Conservation (phyloP, 2,329 filamentous ascomycete genomes). For the Amphichorda felina region DNA sequence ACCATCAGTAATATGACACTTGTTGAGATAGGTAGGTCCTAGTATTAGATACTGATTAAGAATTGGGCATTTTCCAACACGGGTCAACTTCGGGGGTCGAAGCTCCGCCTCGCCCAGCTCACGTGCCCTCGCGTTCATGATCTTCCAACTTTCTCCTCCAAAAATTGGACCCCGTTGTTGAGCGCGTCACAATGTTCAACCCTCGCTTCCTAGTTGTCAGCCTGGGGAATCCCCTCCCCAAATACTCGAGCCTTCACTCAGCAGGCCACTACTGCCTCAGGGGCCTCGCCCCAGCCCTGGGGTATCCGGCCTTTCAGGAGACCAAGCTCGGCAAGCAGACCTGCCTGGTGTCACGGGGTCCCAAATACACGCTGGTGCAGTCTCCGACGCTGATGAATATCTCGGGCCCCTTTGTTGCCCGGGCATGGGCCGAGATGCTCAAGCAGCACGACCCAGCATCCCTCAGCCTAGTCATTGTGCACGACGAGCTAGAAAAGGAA, state of each 20-base stretch:
- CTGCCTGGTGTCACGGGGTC: constrained; percentile 32
- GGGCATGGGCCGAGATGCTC: constrained; percentile 50
- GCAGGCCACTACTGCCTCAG: constrained; percentile 73
- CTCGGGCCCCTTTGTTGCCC: constrained; percentile 58
- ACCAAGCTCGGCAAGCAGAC: constrained; percentile 37
- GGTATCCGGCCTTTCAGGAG: constrained; percentile 35
- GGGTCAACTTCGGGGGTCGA: too few relatives aligned
- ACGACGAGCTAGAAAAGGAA: constrained; percentile 74
- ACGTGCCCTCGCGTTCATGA: too few relatives aligned
- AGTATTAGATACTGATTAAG: too few relatives aligned
- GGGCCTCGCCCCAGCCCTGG: constrained; percentile 35
- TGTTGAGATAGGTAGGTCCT: too few relatives aligned
- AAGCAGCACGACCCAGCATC: constrained; percentile 16
- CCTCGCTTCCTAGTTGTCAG: constrained; percentile 67
- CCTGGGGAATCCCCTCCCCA: constrained; percentile 71
- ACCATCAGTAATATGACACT: too few relatives aligned
- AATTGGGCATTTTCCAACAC: too few relatives aligned
- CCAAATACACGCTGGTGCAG: constrained; percentile 58
- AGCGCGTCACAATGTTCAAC: constrained; percentile 13
- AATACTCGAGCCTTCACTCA: constrained; percentile 71
- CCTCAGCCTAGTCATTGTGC: constrained; percentile 59
- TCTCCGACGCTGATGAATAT: constrained; percentile 76
- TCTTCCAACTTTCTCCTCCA: too few relatives aligned
- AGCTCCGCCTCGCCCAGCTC: neutral
- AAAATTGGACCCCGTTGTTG: too few relatives aligned